These are phyloP conservation scores for Syncephalastrum contaminatum DNA, from an alignment of 371 early-diverging fungal species.

Conservation along the genomic window DNA sequence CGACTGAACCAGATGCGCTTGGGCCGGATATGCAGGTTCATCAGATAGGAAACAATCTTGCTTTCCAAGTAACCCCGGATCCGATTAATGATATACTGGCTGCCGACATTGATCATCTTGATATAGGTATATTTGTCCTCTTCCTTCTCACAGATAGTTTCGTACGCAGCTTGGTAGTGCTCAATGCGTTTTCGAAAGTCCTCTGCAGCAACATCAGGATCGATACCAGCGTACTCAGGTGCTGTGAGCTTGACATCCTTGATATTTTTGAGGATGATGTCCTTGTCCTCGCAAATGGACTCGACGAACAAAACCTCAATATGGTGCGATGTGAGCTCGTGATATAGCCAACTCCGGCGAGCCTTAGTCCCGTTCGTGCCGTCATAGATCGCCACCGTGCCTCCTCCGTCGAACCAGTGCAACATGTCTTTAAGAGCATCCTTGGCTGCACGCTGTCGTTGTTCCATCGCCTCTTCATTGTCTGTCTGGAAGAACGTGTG, in stretches of 20 bases:
- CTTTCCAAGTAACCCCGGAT: conserved; percentile 88
- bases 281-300: conserved; percentile 87
- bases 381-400: conserved; percentile 92
- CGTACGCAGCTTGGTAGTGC: conserved; percentile 88
- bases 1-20: conserved; percentile 84
- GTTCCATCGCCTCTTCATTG: conserved; percentile 69
- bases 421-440: conserved; percentile 89
- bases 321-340: conserved; percentile 60
- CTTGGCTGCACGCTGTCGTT: conserved; percentile 80
- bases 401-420: conserved; percentile 81
- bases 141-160: conserved; percentile 75
- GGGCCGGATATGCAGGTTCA: conserved; percentile 96
- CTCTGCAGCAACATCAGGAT: conserved; percentile 75
- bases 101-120: conserved; percentile 79
- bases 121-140: conserved; percentile 68
- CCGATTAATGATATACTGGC: conserved; percentile 20
- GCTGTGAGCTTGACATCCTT: conserved; percentile 88
- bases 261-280: conserved; percentile 84
- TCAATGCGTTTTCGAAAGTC: conserved; percentile 89
- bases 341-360: conserved; percentile 71
- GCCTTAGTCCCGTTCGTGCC: conserved; percentile 93
- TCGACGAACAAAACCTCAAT: conserved; percentile 95
- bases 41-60: conserved; percentile 93
- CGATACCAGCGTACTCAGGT: conserved; percentile 86
- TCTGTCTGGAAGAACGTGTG: conserved; percentile 91